Base-by-base conservation (phyloP, 129 eudicot species). In the Silybum marianum region DNA sequence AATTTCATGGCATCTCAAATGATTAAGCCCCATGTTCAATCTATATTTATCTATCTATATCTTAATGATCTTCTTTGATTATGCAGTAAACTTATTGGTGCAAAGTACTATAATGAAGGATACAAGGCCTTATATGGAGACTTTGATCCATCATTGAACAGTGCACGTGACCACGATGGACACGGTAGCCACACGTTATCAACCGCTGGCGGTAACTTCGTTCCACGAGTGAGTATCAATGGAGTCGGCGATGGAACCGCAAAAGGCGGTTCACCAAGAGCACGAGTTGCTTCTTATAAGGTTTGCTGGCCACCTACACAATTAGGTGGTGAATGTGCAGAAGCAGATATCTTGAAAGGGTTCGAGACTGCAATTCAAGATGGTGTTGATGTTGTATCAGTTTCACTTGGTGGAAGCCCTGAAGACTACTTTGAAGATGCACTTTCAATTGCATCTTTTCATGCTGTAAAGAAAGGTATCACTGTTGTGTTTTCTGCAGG, bases 181-280 rank as follows among this genome's bases (percentile, higher is more conserved):
- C 99, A 95, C 16, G 99, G 99, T 2, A 80, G 89, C 25, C 99
- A 96, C 78, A 96, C 99, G 4, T 70, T 95, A 22, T 95, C 99
- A 9, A 95, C 99, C 1, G 99, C 99, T 0, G 99, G 85, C 3
- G 99, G 99, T 0, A 89, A 86, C 87, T 89, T 88, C 60, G 99
- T 92, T 25, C 60, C 78, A 6, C 87, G 81, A 1, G 97, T 91
- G 36, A 88, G 67, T 30, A 54, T 92, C 5, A 83, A 81, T 1
- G 97, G 91, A 0, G 8, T 75, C 0, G 84, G 77, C 3, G 83
- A 65, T 22, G 98, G 98, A 71, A 90, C 89, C 0, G 93, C 95
- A 6, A 94, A 94, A 78, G 98, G 98, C 0, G 98, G 98, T 11
- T 92, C 98, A 12, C 94, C 98, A 0, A 70, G 69, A 80, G 98